These are phyloP conservation scores for Lasiosphaeris hirsuta DNA, from an alignment of 495 filamentous ascomycete species.

Conservation along the genomic window DNA sequence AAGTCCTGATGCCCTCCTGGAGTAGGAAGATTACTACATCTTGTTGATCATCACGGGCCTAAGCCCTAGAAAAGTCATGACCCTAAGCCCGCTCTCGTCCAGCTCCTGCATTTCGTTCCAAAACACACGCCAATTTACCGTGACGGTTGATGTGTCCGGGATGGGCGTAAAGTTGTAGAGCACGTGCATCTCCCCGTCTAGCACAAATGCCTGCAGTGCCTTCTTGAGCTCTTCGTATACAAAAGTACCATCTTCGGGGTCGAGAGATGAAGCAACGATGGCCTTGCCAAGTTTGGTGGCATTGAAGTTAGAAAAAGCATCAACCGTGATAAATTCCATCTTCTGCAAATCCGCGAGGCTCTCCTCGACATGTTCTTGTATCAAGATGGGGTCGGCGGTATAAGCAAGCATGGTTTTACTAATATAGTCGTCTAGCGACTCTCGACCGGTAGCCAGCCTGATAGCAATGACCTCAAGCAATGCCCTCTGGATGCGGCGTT, in stretches of 20 bases:
- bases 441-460: constrained; percentile 62
- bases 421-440: constrained; percentile 69
- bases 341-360: constrained; percentile 52
- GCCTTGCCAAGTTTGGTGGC: constrained; percentile 68
- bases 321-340: constrained; percentile 54
- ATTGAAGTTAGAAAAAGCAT: constrained; percentile 49
- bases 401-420: constrained; percentile 64
- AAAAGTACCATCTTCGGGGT: constrained; percentile 75
- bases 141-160: constrained; percentile 43
- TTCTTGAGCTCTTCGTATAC: constrained; percentile 65
- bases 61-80: constrained; percentile 65
- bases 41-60: constrained; percentile 67
- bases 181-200: constrained; percentile 83
- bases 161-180: constrained; percentile 80
- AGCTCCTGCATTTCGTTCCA: constrained; percentile 65
- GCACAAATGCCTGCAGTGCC: constrained; percentile 70
- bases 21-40: constrained; percentile 48
- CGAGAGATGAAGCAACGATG: constrained; percentile 67
- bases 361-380: constrained; percentile 53
- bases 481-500: constrained; percentile 65
- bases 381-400: constrained; percentile 36
- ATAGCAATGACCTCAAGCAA: constrained; percentile 73
- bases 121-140: constrained; percentile 72
- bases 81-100: constrained; percentile 68
- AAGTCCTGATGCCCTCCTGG: background rate